Evolutionary conservation across 2,329 filamentous ascomycete genomes (phyloP).

Genomic region (Cladosporium sp.): DNA sequence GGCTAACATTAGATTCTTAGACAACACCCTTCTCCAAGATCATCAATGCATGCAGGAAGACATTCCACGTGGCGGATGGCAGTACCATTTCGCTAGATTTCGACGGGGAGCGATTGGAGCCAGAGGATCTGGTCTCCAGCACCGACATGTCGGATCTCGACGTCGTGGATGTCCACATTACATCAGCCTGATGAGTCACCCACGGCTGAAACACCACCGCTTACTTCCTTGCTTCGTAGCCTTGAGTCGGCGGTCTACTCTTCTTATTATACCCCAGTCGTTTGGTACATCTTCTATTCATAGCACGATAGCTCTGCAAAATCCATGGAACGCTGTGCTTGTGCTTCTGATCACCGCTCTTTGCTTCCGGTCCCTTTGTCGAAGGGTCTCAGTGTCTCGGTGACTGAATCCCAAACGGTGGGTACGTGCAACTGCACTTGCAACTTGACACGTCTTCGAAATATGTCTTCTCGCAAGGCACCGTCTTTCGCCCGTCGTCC

Average conservation of each 20-base stretch:
- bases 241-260: not conserved
- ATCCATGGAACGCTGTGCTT: not conserved
- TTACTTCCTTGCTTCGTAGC: slow-evolving; percentile 2
- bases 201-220: not conserved
- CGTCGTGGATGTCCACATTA: slow-evolving; percentile 71
- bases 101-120: slow-evolving; percentile 71
- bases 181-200: slow-evolving; percentile 35
- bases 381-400: not conserved
- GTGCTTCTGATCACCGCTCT: not conserved
- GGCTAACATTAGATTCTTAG: slow-evolving; percentile 29
- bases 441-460: not conserved
- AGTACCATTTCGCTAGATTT: slow-evolving; percentile 65
- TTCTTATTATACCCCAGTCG: slow-evolving; percentile 10
- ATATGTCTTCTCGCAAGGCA: not conserved
- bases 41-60: slow-evolving; percentile 60
- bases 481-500: not conserved
- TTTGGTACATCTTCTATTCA: not conserved
- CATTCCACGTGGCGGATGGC: slow-evolving; percentile 53
- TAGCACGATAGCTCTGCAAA: not conserved
- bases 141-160: slow-evolving; percentile 75
- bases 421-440: not conserved
- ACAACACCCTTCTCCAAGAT: slow-evolving; percentile 64
- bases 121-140: slow-evolving; percentile 60
- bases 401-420: not conserved
- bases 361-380: not conserved